Conservation (phyloP, 2,329 filamentous ascomycete species). For the Fusarium luffae region DNA sequence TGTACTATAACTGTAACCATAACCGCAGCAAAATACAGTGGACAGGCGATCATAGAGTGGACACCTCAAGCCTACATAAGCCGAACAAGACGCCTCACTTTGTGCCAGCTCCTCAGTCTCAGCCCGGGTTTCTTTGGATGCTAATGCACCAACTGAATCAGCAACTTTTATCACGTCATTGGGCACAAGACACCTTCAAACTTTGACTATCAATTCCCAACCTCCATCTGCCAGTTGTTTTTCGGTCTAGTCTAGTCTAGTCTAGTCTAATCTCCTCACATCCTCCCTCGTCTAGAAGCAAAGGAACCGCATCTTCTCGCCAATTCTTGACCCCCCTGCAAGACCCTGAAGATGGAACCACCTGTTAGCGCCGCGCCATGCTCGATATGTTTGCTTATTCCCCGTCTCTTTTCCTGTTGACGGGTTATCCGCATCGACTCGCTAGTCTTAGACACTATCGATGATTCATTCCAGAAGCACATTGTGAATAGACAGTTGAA, state of each 20-base stretch:
- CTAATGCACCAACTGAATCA: conserved; percentile 22
- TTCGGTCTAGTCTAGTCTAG: neutral
- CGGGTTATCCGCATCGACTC: conserved; percentile 23
- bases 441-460: conserved; percentile 2
- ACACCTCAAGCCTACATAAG: conserved; percentile 9
- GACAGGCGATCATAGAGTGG: conserved; percentile 14
- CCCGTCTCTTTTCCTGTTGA: conserved; percentile 16
- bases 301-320: neutral
- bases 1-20: neutral
- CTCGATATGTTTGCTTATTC: conserved; percentile 36
- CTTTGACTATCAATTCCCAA: conserved; percentile 1
- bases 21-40: neutral
- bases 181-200: conserved; percentile 18
- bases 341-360: conserved; percentile 32
- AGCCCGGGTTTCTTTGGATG: conserved; percentile 8
- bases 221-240: neutral
- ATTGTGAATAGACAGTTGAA: neutral
- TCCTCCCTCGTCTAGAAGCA: neutral
- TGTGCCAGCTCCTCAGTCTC: conserved; percentile 13
- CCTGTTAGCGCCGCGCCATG: conserved; percentile 30
- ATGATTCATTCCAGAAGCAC: conserved; percentile 27
- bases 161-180: conserved; percentile 30
- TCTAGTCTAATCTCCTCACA: neutral
- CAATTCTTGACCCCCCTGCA: conserved; percentile 22
- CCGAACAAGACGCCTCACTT: conserved; percentile 23